phyloP scores from a whole-genome alignment of 2,329 filamentous ascomycete genomes.

The Paraphaeosphaeria sporulosa region DNA sequence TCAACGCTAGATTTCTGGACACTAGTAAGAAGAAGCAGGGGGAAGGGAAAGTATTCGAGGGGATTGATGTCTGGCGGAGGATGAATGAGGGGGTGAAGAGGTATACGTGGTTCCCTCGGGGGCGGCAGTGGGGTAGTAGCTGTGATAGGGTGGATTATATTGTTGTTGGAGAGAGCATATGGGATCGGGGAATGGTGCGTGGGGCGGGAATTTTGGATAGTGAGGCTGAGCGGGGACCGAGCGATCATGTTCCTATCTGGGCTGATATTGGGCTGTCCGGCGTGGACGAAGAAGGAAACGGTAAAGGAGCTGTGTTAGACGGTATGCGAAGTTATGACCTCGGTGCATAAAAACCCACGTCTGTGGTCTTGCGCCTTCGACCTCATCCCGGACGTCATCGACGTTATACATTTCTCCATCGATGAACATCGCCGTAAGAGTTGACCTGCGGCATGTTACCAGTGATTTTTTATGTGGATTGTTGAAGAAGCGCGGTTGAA shows the following conservation, averaged over 20 bases:
- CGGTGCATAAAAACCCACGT: too few species aligned
- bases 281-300: not conserved
- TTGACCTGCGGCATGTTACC: too few species aligned
- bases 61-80: constrained; percentile 59
- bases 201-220: constrained; percentile 53
- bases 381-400: too few species aligned
- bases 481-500: too few species aligned
- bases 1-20: constrained; percentile 58
- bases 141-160: constrained; percentile 64
- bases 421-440: too few species aligned
- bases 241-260: constrained; percentile 64
- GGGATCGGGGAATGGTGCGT: constrained; percentile 47
- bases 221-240: constrained; percentile 56
- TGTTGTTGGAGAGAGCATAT: constrained; percentile 53
- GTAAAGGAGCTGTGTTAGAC: not conserved
- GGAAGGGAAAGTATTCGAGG: constrained; percentile 26
- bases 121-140: constrained; percentile 56
- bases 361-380: too few species aligned
- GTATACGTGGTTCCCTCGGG: constrained; percentile 60
- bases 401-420: too few species aligned
- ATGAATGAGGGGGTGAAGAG: constrained; percentile 52
- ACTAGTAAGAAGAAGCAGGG: constrained; percentile 11
- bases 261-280: constrained; percentile 32
- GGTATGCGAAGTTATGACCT: too few species aligned
- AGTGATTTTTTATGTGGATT: too few species aligned